Percentiles rank a stretch among this genome's conserved stretches.
phyloP scores from a whole-genome alignment of 306 rosid species.

The Rubus parviflorus region DNA sequence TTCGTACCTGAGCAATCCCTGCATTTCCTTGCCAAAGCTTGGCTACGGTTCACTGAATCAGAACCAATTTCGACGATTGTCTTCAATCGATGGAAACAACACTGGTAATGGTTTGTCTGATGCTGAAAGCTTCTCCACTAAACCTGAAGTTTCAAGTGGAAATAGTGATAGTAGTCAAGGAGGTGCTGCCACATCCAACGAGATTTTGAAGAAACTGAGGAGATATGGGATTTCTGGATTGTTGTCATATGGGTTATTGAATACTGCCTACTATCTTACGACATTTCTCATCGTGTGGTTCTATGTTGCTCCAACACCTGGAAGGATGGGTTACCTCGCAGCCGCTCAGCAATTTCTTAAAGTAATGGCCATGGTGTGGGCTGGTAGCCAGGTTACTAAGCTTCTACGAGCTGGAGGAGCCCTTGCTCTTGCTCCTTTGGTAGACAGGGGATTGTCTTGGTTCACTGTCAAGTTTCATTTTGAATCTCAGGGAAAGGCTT shows the following conservation, averaged over 20 bases:
- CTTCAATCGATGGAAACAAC: slow-evolving; percentile 34
- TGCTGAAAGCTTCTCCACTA: slow-evolving; percentile 25
- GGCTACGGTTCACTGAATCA: slow-evolving; percentile 24
- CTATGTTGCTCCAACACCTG: slow-evolving; percentile 79
- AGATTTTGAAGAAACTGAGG: slow-evolving; percentile 53
- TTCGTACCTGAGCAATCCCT: slow-evolving; percentile 8
- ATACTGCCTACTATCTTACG: slow-evolving; percentile 78
- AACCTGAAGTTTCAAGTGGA: slow-evolving; percentile 49
- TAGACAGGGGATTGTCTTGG: slow-evolving; percentile 77
- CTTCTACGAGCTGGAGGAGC: slow-evolving; percentile 92
- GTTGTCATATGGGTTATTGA: slow-evolving; percentile 78
- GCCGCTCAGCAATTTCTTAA: slow-evolving; percentile 86
- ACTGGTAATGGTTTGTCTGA: slow-evolving; percentile 36
- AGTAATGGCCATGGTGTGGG: slow-evolving; percentile 94
- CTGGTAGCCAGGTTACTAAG: slow-evolving; percentile 94
- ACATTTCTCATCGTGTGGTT: slow-evolving; percentile 69
- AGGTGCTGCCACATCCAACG: slow-evolving; percentile 31
- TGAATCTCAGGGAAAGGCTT: slow-evolving; percentile 85
- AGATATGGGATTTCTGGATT: slow-evolving; percentile 83
- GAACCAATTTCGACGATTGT: slow-evolving; percentile 16
- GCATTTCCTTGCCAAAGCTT: slow-evolving; percentile 27
- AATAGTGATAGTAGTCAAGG: slow-evolving; percentile 43
- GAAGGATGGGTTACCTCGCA: slow-evolving; percentile 81
- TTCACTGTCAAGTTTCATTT: slow-evolving; percentile 71
- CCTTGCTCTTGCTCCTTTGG: slow-evolving; percentile 81